Percentiles rank a stretch among this genome's conserved stretches.
phyloP scores from a whole-genome alignment of 1,284 basidiomycete genomes.

The Cystobasidiaceae sp. region DNA sequence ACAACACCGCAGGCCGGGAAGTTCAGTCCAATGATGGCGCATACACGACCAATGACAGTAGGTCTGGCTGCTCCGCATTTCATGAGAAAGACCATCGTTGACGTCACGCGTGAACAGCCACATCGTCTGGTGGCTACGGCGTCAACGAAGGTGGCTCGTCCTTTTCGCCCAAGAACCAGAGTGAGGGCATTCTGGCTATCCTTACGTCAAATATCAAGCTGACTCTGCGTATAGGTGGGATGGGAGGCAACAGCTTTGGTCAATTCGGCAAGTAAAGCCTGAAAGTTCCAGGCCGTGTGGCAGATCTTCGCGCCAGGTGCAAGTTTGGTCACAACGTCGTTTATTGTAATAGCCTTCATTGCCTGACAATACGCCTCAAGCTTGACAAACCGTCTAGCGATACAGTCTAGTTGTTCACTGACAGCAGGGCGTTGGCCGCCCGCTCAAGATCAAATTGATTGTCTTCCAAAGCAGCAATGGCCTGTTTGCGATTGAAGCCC shows the following conservation, averaged over 20 bases:
- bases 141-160: constrained; percentile 16
- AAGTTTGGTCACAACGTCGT: too few species aligned
- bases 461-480: constrained; percentile 65
- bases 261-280: constrained; percentile 9
- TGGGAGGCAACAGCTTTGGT: constrained; percentile 15
- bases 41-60: constrained; percentile 15
- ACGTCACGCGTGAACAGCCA: constrained; percentile 5
- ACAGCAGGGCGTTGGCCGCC: constrained; percentile 64
- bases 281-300: neutral
- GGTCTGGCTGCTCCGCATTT: neutral
- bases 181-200: neutral
- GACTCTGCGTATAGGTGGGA: constrained; percentile 1
- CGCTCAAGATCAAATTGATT: constrained; percentile 66
- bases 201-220: neutral
- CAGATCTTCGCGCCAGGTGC: neutral
- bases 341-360: too few species aligned
- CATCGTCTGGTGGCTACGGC: constrained; percentile 28
- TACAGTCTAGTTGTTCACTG: constrained; percentile 11
- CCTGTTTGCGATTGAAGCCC: constrained; percentile 75
- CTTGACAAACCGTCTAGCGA: too few species aligned
- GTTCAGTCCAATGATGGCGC: constrained; percentile 4
- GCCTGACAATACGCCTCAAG: too few species aligned
- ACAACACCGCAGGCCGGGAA: constrained; percentile 15
- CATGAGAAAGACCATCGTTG: neutral
- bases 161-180: constrained; percentile 20